phyloP scores from a whole-genome alignment of 257 asterid genomes.

The Gynochthodes officinalis region DNA sequence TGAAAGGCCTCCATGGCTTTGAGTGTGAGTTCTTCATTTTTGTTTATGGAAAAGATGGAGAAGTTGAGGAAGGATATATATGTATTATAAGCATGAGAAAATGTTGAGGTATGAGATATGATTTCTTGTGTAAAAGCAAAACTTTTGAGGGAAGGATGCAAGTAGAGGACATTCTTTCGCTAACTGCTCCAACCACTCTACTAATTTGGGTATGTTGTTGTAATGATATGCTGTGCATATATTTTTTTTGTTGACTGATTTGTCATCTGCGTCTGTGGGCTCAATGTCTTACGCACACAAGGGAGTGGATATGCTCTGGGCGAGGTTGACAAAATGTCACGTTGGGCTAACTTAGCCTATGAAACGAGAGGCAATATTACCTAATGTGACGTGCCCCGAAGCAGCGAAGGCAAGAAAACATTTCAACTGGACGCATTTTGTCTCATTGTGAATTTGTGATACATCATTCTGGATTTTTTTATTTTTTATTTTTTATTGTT shows the following conservation, averaged over 20 bases:
- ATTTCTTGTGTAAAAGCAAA: conserved; percentile 6
- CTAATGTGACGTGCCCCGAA: no score
- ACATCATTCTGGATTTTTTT: no score
- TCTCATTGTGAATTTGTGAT: not conserved
- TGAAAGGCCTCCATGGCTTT: conserved; percentile 65
- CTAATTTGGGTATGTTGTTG: conserved; percentile 42
- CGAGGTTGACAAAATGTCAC: conserved; percentile 3
- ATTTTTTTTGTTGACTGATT: no score
- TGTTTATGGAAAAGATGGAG: conserved; percentile 17
- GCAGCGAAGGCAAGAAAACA: not conserved
- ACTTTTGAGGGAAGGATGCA: conserved; percentile 3
- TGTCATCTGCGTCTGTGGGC: no score
- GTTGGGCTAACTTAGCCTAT: not conserved
- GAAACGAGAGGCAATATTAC: not conserved
- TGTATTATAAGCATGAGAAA: not conserved
- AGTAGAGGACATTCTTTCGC: conserved; percentile 43
- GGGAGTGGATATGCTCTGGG: conserved; percentile 9
- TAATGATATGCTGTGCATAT: no score
- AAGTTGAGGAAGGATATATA: conserved; percentile 15
- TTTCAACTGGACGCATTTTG: not conserved
- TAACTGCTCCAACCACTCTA: conserved; percentile 98
- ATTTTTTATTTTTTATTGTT: no score
- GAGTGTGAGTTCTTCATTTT: conserved; percentile 45
- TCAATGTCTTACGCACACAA: conserved; percentile 27
- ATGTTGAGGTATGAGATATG: not conserved